These are phyloP conservation scores for Boletus pseudopeckii DNA, from an alignment of 768 basidiomycete genomes.

Conservation along the genomic window DNA sequence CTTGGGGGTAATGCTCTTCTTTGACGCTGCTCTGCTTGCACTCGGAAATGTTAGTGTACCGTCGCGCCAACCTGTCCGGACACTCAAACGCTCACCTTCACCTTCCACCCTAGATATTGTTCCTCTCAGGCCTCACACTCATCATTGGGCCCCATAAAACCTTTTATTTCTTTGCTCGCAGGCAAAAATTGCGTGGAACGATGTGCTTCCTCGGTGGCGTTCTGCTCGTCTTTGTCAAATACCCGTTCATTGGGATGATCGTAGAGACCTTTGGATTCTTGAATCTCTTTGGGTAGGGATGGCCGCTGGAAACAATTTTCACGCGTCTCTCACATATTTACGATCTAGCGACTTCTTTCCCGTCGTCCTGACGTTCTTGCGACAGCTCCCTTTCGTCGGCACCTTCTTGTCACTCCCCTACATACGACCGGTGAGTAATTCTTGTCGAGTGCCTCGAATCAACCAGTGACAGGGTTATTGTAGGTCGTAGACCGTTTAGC, in stretches of 20 bases:
- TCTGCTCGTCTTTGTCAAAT: slow-evolving; percentile 89
- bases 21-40: slow-evolving; percentile 92
- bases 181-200: slow-evolving; percentile 90
- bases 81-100: slow-evolving; percentile 3
- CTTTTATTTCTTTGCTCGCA: slow-evolving; percentile 96
- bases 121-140: slow-evolving; percentile 89
- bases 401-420: slow-evolving; percentile 83
- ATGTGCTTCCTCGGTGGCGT: slow-evolving; percentile 87
- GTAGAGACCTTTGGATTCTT: slow-evolving; percentile 97
- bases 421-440: slow-evolving; percentile 65
- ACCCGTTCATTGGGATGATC: slow-evolving; percentile 90
- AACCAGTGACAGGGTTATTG: slow-evolving; percentile 4
- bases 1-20: slow-evolving; percentile 92
- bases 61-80: not conserved
- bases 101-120: slow-evolving; percentile 69
- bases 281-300: slow-evolving; percentile 86
- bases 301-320: not conserved
- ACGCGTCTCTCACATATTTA: slow-evolving; percentile 1
- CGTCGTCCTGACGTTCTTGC: slow-evolving; percentile 93
- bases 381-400: slow-evolving; percentile 91
- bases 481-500: slow-evolving; percentile 78
- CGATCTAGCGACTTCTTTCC: slow-evolving; percentile 92
- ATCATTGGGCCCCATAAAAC: slow-evolving; percentile 98
- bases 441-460: not conserved
- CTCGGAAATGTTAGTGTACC: slow-evolving; percentile 83